Evolutionary conservation across 257 asterid species (phyloP).

Genomic region (Anisodus acutangulus): DNA sequence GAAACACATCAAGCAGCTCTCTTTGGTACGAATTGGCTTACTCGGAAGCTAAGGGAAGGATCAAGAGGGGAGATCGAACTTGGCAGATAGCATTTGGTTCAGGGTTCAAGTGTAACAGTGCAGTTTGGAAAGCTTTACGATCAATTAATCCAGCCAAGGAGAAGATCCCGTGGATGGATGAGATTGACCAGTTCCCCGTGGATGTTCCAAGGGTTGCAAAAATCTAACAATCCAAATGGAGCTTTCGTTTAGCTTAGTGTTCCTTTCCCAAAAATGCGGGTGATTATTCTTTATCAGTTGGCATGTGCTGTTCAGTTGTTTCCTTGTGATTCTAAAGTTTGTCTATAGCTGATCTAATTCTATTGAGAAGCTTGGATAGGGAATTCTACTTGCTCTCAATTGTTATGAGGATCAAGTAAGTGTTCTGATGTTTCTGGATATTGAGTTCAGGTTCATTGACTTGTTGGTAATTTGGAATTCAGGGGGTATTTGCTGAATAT

Average conservation of each 20-base stretch:
- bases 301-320: conserved; percentile 19
- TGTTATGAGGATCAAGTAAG: background rate
- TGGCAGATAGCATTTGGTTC: conserved; percentile 51
- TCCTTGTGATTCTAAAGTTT: conserved; percentile 17
- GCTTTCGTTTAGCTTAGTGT: conserved; percentile 8
- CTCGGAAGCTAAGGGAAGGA: conserved; percentile 46
- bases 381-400: conserved; percentile 24
- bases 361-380: conserved; percentile 23
- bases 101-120: conserved; percentile 47
- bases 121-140: conserved; percentile 46
- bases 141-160: conserved; percentile 43
- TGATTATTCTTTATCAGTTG: conserved; percentile 23
- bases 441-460: conserved; percentile 26
- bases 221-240: conserved; percentile 22
- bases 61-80: conserved; percentile 41
- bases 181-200: conserved; percentile 42
- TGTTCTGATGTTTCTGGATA: conserved; percentile 24
- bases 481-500: conserved; percentile 23
- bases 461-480: conserved; percentile 8
- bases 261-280: background rate
- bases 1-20: conserved; percentile 47
- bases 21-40: conserved; percentile 33
- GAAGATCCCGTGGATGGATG: conserved; percentile 45
- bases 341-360: conserved; percentile 28
- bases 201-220: conserved; percentile 39